These are phyloP conservation scores for Tylopilus sp. DNA, from an alignment of 768 basidiomycete species.

Conservation along the genomic window DNA sequence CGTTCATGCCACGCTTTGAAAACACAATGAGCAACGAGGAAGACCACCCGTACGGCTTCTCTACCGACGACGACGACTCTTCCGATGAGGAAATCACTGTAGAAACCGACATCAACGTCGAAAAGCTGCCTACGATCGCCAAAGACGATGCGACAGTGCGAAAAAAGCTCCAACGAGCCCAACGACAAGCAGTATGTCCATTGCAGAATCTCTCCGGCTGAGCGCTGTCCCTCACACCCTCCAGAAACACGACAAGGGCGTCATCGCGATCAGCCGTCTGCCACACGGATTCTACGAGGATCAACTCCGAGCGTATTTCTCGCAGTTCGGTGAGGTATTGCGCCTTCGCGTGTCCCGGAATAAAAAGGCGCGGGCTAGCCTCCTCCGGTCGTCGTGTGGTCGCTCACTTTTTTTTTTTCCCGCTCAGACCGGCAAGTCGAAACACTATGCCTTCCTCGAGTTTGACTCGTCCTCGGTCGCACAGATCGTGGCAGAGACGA, in stretches of 20 bases:
- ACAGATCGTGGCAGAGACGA: constrained; percentile 94
- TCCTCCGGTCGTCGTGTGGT: neutral
- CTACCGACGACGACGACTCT: constrained; percentile 70
- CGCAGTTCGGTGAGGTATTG: constrained; percentile 90
- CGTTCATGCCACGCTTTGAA: neutral
- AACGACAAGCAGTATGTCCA: constrained; percentile 59
- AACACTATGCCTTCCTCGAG: constrained; percentile 97
- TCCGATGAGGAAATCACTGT: constrained; percentile 72
- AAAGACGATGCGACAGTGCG: constrained; percentile 85
- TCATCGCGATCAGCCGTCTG: constrained; percentile 84
- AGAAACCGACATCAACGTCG: constrained; percentile 62
- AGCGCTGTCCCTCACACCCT: neutral
- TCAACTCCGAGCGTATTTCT: constrained; percentile 87
- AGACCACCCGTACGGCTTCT: constrained; percentile 67
- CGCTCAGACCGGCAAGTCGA: constrained; percentile 84
- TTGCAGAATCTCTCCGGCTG: neutral
- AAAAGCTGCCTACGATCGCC: constrained; percentile 77
- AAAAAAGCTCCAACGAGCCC: constrained; percentile 55
- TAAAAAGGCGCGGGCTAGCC: constrained; percentile 60
- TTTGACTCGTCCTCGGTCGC: constrained; percentile 88
- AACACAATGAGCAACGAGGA: constrained; percentile 29
- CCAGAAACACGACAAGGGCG: constrained; percentile 68
- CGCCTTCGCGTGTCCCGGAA: constrained; percentile 89
- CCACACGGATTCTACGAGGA: constrained; percentile 99
- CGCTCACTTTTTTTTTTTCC: too few relatives aligned